Evolutionary conservation across 202 grass and related monocot species (phyloP), one percentile per base, ranked within the genome.

Genomic region (Eragrostis tef): DNA sequence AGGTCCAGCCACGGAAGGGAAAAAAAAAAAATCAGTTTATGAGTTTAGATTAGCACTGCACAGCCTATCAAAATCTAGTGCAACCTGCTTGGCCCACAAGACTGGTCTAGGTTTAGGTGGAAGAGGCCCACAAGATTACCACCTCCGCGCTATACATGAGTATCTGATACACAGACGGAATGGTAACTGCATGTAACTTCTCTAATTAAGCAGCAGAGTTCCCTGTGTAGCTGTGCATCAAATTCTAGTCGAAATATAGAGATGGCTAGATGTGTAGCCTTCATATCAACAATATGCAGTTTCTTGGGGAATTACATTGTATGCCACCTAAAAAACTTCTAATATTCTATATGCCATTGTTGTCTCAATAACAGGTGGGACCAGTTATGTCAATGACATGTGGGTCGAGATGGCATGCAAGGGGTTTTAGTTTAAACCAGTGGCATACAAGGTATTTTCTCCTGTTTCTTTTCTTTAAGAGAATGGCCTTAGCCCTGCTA

Each of bases 51-150:
- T 60, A 49, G 54, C 6, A 26, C 61, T 43, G 11, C 21, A 26
- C 61, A 61, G 10, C 21, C 53, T 43, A 76, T 75, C 52, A 65
- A 31, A 71, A 74, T 69, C 43, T 11, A 29, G 39, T 56, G 7
- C 58, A 11, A 52, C 44, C 5, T 78, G 65, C 29, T 62, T 85
- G 59, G 54, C 44, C 20, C 11, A 49, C 3, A 81, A 68, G n/a
- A 64, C 43, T 68, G 29, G 29, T 31, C 29, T 31, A 31, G 29
- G 29, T 31, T 31, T 31, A 3, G 29, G 29, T 31, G 29, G 29
- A 31, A 31, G 1, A 45, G 27, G 58, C 29, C 50, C 46, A 47
- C 52, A 49, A 46, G 27, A 2, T 68, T 71, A 53, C 16, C 36
- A 67, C 58, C 42, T 71, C 25, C 42, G 31, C 16, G 29, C 3